Evolutionary conservation across 169 alveolate genomes (phyloP).

Genomic region (Plasmodium reichenowi): DNA sequence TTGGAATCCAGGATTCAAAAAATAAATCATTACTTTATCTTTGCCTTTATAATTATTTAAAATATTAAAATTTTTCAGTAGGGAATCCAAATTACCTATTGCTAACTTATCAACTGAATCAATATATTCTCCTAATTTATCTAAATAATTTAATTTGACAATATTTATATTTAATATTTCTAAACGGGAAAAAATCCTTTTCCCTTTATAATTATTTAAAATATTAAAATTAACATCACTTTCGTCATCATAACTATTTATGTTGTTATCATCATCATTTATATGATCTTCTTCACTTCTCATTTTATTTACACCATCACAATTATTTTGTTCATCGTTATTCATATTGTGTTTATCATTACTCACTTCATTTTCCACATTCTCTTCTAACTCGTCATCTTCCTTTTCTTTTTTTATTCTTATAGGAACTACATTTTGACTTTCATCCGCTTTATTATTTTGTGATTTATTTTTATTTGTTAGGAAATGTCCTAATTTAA

Average conservation of each 20-base stretch:
- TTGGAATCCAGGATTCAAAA: slow-evolving; percentile 56
- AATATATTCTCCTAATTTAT: slow-evolving; percentile 30
- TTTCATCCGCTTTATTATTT: no score
- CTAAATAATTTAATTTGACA: slow-evolving; percentile 60
- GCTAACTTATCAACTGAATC: slow-evolving; percentile 45
- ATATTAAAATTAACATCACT: not conserved
- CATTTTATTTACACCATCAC: not conserved
- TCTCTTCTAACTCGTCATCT: no score
- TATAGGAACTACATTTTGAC: no score
- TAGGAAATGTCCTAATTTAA: no score
- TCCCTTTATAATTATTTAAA: no score
- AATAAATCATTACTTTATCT: slow-evolving; percentile 35
- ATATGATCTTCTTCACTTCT: not conserved
- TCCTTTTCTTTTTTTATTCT: no score
- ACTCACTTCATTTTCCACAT: no score
- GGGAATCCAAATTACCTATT: slow-evolving; percentile 37
- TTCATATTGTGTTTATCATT: not conserved
- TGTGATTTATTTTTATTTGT: no score
- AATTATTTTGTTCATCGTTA: not conserved
- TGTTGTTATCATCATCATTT: not conserved
- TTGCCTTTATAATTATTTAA: slow-evolving; percentile 52
- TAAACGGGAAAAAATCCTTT: slow-evolving; percentile 6
- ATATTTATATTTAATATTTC: slow-evolving; percentile 21
- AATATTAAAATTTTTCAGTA: slow-evolving; percentile 44
- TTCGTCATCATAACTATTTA: not conserved